Evolutionary conservation across 176 grass and related monocot species (phyloP).

Genomic region (Thinopyrum elongatum): DNA sequence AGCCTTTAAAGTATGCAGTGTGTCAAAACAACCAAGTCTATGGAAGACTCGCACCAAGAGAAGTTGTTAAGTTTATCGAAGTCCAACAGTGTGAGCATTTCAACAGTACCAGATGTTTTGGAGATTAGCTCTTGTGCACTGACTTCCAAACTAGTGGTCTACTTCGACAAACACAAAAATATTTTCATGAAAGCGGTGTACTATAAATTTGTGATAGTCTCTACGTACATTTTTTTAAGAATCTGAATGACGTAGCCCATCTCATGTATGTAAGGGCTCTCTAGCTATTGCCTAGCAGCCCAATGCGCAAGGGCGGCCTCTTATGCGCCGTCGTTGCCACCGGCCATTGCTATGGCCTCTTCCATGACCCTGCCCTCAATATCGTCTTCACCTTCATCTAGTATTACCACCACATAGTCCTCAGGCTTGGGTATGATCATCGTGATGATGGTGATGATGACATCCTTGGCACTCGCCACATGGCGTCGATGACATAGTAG

Average conservation of each 20-base stretch:
- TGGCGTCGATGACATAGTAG: neutral
- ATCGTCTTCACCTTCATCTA: neutral
- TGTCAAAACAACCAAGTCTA: neutral
- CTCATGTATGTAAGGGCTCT: no score
- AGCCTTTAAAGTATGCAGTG: neutral
- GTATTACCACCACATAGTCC: neutral
- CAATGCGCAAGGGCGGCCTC: no score
- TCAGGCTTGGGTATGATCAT: neutral
- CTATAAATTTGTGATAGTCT: no score
- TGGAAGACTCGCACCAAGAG: neutral
- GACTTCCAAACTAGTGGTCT: conserved; percentile 10
- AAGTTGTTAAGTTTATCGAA: neutral
- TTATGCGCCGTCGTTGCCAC: neutral
- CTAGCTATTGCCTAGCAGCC: no score
- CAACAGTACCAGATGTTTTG: neutral
- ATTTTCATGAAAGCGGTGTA: no score
- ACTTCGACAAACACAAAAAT: conserved; percentile 24
- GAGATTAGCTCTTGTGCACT: conserved; percentile 21
- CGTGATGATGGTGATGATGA: neutral
- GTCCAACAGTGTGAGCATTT: conserved; percentile 18
- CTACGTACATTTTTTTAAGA: no score
- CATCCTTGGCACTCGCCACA: neutral
- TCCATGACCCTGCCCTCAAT: neutral
- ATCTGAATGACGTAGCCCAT: no score
- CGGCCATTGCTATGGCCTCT: neutral